Percentiles rank a stretch among this genome's conserved stretches.
Conservation (phyloP, 2,329 filamentous ascomycete species). For the Colletotrichum agaves region DNA sequence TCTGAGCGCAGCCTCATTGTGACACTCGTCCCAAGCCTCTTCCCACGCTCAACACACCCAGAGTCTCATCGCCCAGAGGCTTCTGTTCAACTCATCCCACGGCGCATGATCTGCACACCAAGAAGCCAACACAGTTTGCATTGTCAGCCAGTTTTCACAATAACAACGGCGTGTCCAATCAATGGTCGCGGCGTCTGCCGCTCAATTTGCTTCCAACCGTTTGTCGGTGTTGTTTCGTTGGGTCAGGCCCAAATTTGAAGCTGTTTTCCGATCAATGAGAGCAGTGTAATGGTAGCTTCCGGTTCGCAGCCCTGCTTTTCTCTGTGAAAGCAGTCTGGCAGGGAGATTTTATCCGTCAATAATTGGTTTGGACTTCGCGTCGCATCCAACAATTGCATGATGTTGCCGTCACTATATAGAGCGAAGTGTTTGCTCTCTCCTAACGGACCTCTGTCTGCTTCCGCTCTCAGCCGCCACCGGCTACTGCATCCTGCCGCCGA, state of each 20-base stretch:
- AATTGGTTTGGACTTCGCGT: slow-evolving; percentile 1
- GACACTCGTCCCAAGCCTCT: slow-evolving; percentile 12
- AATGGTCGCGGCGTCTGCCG: background rate
- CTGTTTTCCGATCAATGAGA: background rate
- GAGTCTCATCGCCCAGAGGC: background rate
- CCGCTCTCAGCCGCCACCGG: slow-evolving; percentile 1
- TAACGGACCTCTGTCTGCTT: slow-evolving; percentile 16
- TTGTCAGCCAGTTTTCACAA: background rate
- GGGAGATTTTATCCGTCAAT: background rate
- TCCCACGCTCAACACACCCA: background rate
- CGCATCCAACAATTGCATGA: background rate
- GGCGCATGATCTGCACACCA: slow-evolving; percentile 21
- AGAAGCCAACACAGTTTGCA: slow-evolving; percentile 12
- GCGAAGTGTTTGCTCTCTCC: slow-evolving; percentile 24
- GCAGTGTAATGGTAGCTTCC: background rate
- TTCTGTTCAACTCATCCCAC: background rate
- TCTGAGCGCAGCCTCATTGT: background rate
- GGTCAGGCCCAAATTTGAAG: background rate
- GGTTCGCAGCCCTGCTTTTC: background rate
- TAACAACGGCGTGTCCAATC: background rate
- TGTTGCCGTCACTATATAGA: background rate
- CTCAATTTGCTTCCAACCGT: background rate
- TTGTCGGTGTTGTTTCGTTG: background rate
- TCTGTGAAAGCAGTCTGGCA: slow-evolving; percentile 13
- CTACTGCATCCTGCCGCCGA: slow-evolving; percentile 25